These are phyloP conservation scores for Fusarium fracticaudum DNA, from an alignment of 2,329 filamentous ascomycete genomes.

Conservation along the genomic window DNA sequence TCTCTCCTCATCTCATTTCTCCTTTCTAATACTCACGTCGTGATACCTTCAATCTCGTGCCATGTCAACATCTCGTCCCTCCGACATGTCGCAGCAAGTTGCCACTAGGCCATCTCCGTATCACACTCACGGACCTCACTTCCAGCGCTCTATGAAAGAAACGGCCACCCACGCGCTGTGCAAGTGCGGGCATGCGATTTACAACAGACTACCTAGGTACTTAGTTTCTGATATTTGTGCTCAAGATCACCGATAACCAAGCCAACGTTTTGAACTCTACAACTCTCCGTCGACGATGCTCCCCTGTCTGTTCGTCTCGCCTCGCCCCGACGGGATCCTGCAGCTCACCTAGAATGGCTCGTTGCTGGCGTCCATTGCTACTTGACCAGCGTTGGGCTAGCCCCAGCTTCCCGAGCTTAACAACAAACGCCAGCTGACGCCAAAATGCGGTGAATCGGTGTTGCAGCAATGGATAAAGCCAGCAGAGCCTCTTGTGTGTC, in stretches of 20 bases:
- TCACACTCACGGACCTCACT: constrained; percentile 13
- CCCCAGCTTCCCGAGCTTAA: constrained; percentile 34
- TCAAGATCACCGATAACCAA: background rate
- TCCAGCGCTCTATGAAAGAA: background rate
- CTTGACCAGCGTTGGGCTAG: constrained; percentile 33
- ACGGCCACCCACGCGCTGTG: background rate
- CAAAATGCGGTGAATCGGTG: constrained; percentile 45
- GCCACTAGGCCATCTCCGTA: constrained; percentile 20
- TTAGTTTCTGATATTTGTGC: background rate
- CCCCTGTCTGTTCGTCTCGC: constrained; percentile 31
- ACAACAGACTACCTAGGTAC: background rate
- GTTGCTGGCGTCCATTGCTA: constrained; percentile 22
- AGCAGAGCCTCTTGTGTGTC: constrained; percentile 29
- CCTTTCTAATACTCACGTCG: background rate
- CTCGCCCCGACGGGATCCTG: constrained; percentile 33
- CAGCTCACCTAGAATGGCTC: constrained; percentile 40
- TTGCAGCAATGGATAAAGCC: constrained; percentile 25
- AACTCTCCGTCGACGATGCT: constrained; percentile 8
- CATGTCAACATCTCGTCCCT: background rate
- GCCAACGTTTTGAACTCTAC: background rate
- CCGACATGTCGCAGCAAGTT: constrained; percentile 6
- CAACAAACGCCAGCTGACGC: constrained; percentile 35
- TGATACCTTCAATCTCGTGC: background rate
- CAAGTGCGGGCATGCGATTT: background rate
- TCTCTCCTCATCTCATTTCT: background rate